Percentiles rank a stretch among this genome's conserved stretches.
phyloP scores from a whole-genome alignment of 2,329 filamentous ascomycete genomes.

The Penicillium sp. region DNA sequence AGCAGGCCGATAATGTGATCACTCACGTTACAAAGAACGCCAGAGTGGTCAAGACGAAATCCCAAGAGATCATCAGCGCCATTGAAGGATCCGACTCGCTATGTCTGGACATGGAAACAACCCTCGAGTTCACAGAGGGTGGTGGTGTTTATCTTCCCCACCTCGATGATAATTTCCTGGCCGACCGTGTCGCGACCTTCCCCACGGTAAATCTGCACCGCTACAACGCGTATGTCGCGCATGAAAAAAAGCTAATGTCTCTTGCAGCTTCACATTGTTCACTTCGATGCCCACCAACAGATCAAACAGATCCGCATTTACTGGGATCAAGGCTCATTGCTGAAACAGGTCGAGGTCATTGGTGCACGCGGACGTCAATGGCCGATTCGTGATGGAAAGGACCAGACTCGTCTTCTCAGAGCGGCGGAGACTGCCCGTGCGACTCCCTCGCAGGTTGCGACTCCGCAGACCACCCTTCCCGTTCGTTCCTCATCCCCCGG shows the following conservation, averaged over 20 bases:
- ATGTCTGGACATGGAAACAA: constrained; percentile 75
- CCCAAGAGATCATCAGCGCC: constrained; percentile 68
- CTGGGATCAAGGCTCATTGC: constrained; percentile 91
- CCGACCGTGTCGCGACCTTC: constrained; percentile 73
- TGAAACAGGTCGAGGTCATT: constrained; percentile 93
- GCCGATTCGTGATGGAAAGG: constrained; percentile 84
- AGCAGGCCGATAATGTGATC: constrained; percentile 69
- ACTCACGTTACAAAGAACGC: constrained; percentile 72
- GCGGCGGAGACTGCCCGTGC: constrained; percentile 41
- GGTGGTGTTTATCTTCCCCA: constrained; percentile 84
- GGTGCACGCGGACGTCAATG: constrained; percentile 86
- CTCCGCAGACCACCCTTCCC: constrained; percentile 15
- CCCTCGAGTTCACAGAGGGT: constrained; percentile 72
- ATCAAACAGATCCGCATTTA: constrained; percentile 83
- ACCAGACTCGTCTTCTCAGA: constrained; percentile 74
- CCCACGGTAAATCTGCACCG: constrained; percentile 67
- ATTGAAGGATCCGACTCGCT: constrained; percentile 69
- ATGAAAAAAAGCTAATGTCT: constrained; percentile 12
- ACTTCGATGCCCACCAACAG: constrained; percentile 70
- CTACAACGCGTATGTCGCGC: constrained; percentile 2
- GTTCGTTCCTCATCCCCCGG: constrained; percentile 32
- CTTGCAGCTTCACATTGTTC: constrained; percentile 76
- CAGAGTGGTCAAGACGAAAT: constrained; percentile 76
- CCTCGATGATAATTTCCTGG: constrained; percentile 89
- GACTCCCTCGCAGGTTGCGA: constrained; percentile 18